A percentile compares a stretch with the other conserved stretches of the same genome.
Evolutionary conservation across 495 filamentous ascomycete genomes (phyloP).

Genomic region (Lasiosphaeris hirsuta): DNA sequence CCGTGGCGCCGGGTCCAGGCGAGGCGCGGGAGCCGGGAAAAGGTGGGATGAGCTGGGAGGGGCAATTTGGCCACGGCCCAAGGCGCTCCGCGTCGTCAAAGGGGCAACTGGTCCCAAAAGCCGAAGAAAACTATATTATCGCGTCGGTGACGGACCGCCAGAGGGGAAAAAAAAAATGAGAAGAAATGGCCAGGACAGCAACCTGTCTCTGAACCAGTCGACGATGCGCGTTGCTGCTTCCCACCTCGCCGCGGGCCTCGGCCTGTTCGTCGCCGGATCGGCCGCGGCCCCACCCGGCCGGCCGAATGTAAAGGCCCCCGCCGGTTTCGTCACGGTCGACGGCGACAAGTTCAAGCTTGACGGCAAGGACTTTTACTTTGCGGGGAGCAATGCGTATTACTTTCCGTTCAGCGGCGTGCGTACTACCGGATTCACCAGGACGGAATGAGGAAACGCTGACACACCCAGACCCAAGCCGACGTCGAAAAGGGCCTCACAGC

Average conservation of each 20-base stretch:
- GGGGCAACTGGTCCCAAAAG: neutral
- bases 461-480: slow-evolving; percentile 49
- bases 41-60: neutral
- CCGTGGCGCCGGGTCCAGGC: slow-evolving; percentile 1
- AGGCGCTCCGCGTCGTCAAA: slow-evolving; percentile 8
- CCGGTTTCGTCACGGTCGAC: slow-evolving; percentile 47
- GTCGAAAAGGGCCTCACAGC: slow-evolving; percentile 57
- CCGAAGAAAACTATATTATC: no score
- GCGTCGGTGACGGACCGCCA: neutral
- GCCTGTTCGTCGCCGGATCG: slow-evolving; percentile 5
- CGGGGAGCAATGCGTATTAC: slow-evolving; percentile 72
- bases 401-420: slow-evolving; percentile 54
- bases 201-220: neutral
- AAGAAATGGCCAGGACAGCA: neutral
- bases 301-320: slow-evolving; percentile 15
- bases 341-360: slow-evolving; percentile 61
- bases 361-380: slow-evolving; percentile 61
- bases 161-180: neutral
- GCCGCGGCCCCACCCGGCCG: slow-evolving; percentile 3
- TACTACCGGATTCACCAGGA: no score
- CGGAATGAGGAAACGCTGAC: no score
- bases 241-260: slow-evolving; percentile 1
- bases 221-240: slow-evolving; percentile 10
- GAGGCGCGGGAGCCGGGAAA: neutral
- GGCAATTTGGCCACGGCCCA: slow-evolving; percentile 10